Evolutionary conservation across 768 basidiomycete genomes (phyloP).

Genomic region (Trichaptum fuscoviolaceum): DNA sequence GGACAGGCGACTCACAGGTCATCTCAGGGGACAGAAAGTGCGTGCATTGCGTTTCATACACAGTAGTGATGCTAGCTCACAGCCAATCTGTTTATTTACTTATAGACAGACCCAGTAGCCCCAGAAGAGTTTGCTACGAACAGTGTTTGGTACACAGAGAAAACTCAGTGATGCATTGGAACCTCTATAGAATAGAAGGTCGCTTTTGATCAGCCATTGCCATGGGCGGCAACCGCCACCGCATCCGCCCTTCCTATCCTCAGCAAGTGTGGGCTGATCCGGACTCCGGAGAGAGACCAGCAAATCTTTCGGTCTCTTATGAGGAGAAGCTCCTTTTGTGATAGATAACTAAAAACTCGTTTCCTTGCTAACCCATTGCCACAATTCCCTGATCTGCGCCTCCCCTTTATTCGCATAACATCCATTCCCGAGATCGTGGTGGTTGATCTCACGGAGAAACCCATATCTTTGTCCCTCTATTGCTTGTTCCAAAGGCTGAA

Average conservation of each 20-base stretch:
- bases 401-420: constrained; percentile 7
- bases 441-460: constrained; percentile 26
- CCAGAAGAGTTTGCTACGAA: constrained; percentile 68
- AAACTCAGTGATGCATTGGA: constrained; percentile 27
- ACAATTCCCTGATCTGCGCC: constrained; percentile 19
- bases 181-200: background rate
- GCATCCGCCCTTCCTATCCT: background rate
- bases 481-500: constrained; percentile 21
- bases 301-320: background rate
- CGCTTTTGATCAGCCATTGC: background rate
- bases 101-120: constrained; percentile 61
- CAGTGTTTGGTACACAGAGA: constrained; percentile 70
- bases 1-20: constrained; percentile 84
- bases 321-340: background rate
- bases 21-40: constrained; percentile 80
- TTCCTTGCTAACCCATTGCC: constrained; percentile 25
- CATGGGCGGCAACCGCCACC: background rate
- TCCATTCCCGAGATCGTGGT: background rate
- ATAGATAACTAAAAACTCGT: constrained; percentile 20
- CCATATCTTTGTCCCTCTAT: constrained; percentile 36
- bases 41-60: constrained; percentile 23
- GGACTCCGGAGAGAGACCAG: background rate
- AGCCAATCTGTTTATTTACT: constrained; percentile 1
- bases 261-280: background rate
- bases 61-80: background rate